Conservation (phyloP, 169 alveolate genomes). For the Plasmodium chabaudi region DNA sequence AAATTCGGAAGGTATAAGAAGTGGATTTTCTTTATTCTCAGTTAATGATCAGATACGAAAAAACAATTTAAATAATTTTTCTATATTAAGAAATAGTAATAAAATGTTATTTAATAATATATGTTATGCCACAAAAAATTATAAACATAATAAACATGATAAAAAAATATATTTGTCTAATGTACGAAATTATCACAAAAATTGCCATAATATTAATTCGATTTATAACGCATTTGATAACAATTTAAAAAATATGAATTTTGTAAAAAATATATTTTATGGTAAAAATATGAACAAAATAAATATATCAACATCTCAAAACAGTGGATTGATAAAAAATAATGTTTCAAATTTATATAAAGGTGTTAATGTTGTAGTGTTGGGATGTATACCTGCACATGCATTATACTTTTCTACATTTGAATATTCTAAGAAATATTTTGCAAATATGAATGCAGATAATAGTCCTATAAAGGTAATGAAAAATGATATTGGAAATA, state of each 20-base stretch:
- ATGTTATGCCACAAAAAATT: constrained; percentile 26
- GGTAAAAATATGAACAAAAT: constrained; percentile 5
- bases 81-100: constrained; percentile 15
- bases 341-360: constrained; percentile 87
- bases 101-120: constrained; percentile 27
- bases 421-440: constrained; percentile 64
- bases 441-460: constrained; percentile 24
- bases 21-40: background rate
- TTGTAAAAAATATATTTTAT: constrained; percentile 17
- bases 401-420: constrained; percentile 91
- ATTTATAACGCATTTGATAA: background rate
- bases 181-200: constrained; percentile 6
- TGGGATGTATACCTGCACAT: constrained; percentile 99
- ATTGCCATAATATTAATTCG: constrained; percentile 3
- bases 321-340: constrained; percentile 78
- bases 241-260: constrained; percentile 22
- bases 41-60: background rate
- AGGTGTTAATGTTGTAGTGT: constrained; percentile 95
- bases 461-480: constrained; percentile 7
- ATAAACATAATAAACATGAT: constrained; percentile 22
- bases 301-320: constrained; percentile 36
- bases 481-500: background rate
- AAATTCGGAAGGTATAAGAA: too few relatives aligned
- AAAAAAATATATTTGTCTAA: constrained; percentile 36
- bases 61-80: background rate